These are phyloP conservation scores for Metschnikowia sp. DNA, from an alignment of 805 yeast genomes.

Conservation along the genomic window DNA sequence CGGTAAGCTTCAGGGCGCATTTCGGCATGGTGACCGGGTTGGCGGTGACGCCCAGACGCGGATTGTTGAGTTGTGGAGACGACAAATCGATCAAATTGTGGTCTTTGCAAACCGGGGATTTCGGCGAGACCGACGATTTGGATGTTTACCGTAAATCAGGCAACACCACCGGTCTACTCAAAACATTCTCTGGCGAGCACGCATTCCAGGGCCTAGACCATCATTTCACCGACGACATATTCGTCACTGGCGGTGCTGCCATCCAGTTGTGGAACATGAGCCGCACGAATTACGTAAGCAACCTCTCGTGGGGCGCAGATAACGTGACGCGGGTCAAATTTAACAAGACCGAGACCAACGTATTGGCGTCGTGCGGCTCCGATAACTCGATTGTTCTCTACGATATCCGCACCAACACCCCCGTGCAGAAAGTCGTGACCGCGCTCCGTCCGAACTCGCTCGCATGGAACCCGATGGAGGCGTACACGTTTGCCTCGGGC, in stretches of 20 bases:
- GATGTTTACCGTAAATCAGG: conserved; percentile 24
- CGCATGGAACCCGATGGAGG: conserved; percentile 98
- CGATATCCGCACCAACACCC: conserved; percentile 86
- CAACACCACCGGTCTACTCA: conserved; percentile 54
- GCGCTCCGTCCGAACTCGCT: conserved; percentile 79
- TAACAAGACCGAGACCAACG: conserved; percentile 84
- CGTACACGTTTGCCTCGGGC: conserved; percentile 87
- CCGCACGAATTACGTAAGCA: conserved; percentile 71
- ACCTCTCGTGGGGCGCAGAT: conserved; percentile 96
- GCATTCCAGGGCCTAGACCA: conserved; percentile 85
- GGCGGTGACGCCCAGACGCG: conserved; percentile 56
- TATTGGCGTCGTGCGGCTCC: conserved; percentile 78
- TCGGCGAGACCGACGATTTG: conserved; percentile 34
- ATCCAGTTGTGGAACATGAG: conserved; percentile 91
- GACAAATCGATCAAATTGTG: conserved; percentile 89
- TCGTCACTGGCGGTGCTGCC: conserved; percentile 89
- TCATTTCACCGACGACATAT: conserved; percentile 66
- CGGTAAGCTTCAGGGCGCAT: conserved; percentile 80
- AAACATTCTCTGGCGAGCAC: conserved; percentile 80
- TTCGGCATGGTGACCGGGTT: conserved; percentile 86
- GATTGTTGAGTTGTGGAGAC: conserved; percentile 80
- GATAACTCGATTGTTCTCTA: conserved; percentile 89
- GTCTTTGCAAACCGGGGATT: conserved; percentile 65
- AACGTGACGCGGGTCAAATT: conserved; percentile 78
- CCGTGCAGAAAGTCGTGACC: conserved; percentile 87